A percentile compares a stretch with the other conserved stretches of the same genome.
Conservation (phyloP, 495 filamentous ascomycete genomes). For the Annulohypoxylon maeteangense region DNA sequence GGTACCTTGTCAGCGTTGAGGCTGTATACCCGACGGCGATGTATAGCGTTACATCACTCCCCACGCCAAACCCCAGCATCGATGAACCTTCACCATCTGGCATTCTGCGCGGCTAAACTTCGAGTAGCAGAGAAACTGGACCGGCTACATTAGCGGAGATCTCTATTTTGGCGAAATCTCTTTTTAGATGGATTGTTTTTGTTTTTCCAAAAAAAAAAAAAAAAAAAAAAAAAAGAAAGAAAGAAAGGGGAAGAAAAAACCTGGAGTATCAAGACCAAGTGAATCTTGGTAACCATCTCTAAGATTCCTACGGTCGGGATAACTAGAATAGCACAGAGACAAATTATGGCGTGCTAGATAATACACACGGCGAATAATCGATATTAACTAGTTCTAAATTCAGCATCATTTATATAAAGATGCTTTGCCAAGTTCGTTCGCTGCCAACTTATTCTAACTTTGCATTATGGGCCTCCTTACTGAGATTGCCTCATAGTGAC, state of each 20-base stretch:
- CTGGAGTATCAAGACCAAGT: constrained; percentile 1
- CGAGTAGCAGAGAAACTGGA: constrained; percentile 13
- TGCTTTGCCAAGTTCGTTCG: constrained; percentile 17
- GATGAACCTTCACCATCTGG: background rate
- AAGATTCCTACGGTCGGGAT: too few species aligned
- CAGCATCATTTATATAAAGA: constrained; percentile 25
- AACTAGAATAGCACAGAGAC: background rate
- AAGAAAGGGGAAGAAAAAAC: too few species aligned
- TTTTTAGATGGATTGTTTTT: background rate
- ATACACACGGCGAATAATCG: constrained; percentile 12
- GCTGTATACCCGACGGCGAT: constrained; percentile 14
- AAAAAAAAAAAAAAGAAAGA: too few species aligned
- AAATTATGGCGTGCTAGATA: background rate
- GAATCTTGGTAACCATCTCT: too few species aligned
- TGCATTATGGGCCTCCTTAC: constrained; percentile 16
- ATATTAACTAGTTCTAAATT: constrained; percentile 32
- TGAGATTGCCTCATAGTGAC: constrained; percentile 12
- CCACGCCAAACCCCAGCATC: background rate
- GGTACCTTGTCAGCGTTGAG: background rate
- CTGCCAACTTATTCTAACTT: constrained; percentile 10
- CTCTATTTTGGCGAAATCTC: constrained; percentile 10
- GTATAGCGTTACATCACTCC: constrained; percentile 5
- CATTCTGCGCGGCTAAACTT: constrained; percentile 33
- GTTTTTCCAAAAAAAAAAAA: too few species aligned
- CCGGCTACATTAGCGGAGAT: background rate